A percentile compares a stretch with the other conserved stretches of the same genome.
phyloP scores from a whole-genome alignment of 306 rosid species.

The Inga laurina region DNA sequence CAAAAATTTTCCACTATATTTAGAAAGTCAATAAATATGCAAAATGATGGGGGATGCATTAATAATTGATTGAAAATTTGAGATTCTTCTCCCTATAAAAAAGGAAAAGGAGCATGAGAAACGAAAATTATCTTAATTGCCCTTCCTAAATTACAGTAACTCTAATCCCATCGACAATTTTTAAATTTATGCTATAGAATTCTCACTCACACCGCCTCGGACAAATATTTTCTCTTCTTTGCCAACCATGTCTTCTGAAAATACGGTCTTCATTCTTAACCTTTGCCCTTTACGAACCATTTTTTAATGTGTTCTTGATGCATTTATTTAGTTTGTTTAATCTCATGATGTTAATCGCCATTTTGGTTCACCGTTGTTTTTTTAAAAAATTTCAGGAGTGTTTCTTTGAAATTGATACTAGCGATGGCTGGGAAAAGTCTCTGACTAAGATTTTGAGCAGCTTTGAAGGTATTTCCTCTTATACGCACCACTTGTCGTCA shows the following conservation, averaged over 20 bases:
- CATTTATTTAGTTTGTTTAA: neutral
- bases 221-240: neutral
- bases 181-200: neutral
- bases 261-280: conserved; percentile 26
- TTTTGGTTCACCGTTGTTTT: neutral
- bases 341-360: neutral
- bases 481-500: neutral
- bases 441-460: conserved; percentile 11
- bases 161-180: neutral
- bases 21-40: neutral
- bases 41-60: neutral
- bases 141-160: neutral
- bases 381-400: conserved; percentile 21
- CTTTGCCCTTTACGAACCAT: neutral
- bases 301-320: neutral
- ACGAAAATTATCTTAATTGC: neutral
- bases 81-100: neutral
- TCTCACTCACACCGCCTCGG: neutral
- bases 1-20: neutral
- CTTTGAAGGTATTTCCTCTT: conserved; percentile 28
- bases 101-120: neutral
- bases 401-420: conserved; percentile 11
- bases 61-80: neutral
- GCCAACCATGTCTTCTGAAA: neutral
- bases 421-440: conserved; percentile 26